These are phyloP conservation scores for Rhododendron molle DNA, from an alignment of 148 eudicot species.

Conservation along the genomic window DNA sequence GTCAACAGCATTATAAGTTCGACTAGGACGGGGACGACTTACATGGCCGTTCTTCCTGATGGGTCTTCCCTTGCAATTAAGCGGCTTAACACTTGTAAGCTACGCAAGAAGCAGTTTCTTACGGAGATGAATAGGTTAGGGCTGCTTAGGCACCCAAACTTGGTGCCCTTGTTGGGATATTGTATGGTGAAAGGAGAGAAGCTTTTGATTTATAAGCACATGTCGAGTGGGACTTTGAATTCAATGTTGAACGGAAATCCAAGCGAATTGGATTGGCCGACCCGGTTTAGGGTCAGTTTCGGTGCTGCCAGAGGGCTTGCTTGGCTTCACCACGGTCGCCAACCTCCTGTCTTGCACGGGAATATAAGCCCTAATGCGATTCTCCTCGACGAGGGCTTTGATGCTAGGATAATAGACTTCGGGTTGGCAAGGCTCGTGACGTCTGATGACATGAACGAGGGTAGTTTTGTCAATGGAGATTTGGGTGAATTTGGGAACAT, in stretches of 20 bases:
- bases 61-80: conserved; percentile 77
- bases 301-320: conserved; percentile 83
- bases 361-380: conserved; percentile 68
- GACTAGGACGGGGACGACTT: conserved; percentile 67
- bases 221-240: conserved; percentile 57
- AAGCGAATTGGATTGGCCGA: conserved; percentile 55
- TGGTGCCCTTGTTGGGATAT: conserved; percentile 79
- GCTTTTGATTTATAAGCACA: conserved; percentile 82
- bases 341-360: conserved; percentile 70
- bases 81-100: conserved; percentile 57
- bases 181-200: conserved; percentile 84
- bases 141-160: conserved; percentile 76
- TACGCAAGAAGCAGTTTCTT: conserved; percentile 68
- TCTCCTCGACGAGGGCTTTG: conserved; percentile 79
- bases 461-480: conserved; percentile 63
- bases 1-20: conserved; percentile 32
- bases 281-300: conserved; percentile 63
- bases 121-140: conserved; percentile 65
- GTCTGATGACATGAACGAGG: conserved; percentile 40
- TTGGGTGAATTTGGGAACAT: conserved; percentile 84
- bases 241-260: conserved; percentile 38
- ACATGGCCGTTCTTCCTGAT: conserved; percentile 62
- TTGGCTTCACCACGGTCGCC: conserved; percentile 90
- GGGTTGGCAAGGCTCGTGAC: conserved; percentile 66
- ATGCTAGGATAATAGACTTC: conserved; percentile 69